Evolutionary conservation across 345 rosid genomes (phyloP).

Genomic region (Tarenaya hassleriana): DNA sequence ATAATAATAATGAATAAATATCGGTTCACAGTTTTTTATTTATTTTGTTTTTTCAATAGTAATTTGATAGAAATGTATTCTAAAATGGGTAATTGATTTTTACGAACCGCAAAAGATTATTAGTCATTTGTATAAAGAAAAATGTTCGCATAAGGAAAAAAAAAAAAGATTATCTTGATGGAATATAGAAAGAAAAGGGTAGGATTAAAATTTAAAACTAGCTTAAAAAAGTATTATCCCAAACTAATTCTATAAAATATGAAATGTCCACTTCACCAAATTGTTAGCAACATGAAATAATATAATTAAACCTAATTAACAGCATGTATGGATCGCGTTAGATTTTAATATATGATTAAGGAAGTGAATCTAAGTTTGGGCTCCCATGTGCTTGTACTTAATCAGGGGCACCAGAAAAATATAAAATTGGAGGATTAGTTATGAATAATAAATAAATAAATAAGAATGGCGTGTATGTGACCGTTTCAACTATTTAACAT

Average conservation of each 20-base stretch:
- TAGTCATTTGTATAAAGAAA: no score
- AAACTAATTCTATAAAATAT: slow-evolving; percentile 2
- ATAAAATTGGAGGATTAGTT: background rate
- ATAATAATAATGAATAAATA: no score
- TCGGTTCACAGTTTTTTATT: no score
- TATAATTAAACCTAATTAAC: background rate
- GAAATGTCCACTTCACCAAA: slow-evolving; percentile 3
- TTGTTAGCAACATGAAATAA: background rate
- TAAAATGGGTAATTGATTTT: no score
- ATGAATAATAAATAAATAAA: background rate
- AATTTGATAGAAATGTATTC: no score
- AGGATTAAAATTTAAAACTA: background rate
- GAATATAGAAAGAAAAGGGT: background rate
- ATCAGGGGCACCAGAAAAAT: slow-evolving; percentile 6
- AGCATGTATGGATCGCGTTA: slow-evolving; percentile 10
- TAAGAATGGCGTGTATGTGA: background rate
- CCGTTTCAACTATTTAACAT: slow-evolving; percentile 3
- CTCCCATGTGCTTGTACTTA: slow-evolving; percentile 20
- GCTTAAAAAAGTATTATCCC: slow-evolving; percentile 3
- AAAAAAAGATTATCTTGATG: background rate
- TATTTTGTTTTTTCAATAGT: no score
- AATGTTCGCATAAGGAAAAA: no score
- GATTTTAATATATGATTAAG: slow-evolving; percentile 11
- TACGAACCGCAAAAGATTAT: no score
- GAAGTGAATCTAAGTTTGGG: slow-evolving; percentile 13